These are phyloP conservation scores for Fimicolochytrium jonesii DNA, from an alignment of 192 early-diverging fungal species.

Conservation along the genomic window DNA sequence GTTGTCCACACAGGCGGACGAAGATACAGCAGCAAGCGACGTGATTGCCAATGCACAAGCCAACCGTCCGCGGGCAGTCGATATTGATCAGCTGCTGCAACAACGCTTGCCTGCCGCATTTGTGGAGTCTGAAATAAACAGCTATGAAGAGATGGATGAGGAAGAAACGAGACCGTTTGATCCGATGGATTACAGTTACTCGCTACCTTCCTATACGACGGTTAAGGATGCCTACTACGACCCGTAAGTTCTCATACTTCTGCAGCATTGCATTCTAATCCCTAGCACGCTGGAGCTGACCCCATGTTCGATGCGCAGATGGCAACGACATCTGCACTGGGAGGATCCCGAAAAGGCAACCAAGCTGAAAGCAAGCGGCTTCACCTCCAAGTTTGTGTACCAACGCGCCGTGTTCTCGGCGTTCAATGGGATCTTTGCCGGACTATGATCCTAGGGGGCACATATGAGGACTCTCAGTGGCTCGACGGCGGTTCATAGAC, in stretches of 20 bases:
- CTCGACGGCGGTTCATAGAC: too few relatives aligned
- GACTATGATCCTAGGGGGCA: too few relatives aligned
- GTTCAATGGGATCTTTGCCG: conserved; percentile 30
- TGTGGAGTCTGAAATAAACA: conserved; percentile 7
- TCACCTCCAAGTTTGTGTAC: conserved; percentile 35
- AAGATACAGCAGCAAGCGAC: conserved; percentile 18
- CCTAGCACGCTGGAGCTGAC: too few relatives aligned
- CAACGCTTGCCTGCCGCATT: not conserved
- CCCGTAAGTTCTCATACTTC: conserved; percentile 37
- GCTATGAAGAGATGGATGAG: conserved; percentile 17
- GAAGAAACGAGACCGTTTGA: conserved; percentile 39
- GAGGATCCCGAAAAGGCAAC: conserved; percentile 25
- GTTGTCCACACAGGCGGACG: conserved; percentile 23
- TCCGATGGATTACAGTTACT: conserved; percentile 50
- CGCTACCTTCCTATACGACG: conserved; percentile 26
- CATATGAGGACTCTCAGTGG: too few relatives aligned
- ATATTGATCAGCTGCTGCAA: conserved; percentile 20
- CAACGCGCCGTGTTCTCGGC: conserved; percentile 36
- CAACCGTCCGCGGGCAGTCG: conserved; percentile 5
- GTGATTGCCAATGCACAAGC: conserved; percentile 25
- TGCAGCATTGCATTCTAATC: not conserved
- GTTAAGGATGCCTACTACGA: conserved; percentile 44
- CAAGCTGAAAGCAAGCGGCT: conserved; percentile 39
- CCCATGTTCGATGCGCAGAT: too few relatives aligned
- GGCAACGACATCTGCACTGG: not conserved